Base-by-base conservation (phyloP, 257 asterid genomes). In the Dorcoceras hygrometricum region DNA sequence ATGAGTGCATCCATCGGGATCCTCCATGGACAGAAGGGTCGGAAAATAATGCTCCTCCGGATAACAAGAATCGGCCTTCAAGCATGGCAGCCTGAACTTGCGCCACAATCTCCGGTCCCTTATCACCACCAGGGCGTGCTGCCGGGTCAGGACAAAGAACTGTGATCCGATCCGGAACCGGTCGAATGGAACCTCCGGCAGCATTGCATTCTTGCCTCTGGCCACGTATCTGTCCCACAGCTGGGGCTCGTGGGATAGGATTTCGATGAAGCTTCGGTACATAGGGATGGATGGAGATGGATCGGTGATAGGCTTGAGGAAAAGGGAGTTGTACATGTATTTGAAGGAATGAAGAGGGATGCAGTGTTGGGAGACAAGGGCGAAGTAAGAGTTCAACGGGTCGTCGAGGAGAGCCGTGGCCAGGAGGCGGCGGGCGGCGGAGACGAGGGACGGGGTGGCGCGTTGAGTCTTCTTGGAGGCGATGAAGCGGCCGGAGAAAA, bases 41-140 rank as follows among this genome's bases (percentile, higher is more conserved):
- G 87, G 83, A 6, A 82, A 82, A 62, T 77, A 82, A 29, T 82
- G 87, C 50, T 80, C 87, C 28, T 82, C 87, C 29, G 87, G 82
- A 64, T 82, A 82, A 48, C 87, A 82, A 0, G 84, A 71, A 16
- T 82, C 63, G 6, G 63, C 36, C n/a, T 74, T 59, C 57, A 73
- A 48, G 67, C 87, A 82, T 9, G 87, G 82, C 19, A 79, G 59
- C 18, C 76, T 57, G 19, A 82, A 82, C 64, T 82, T 82, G 65
- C 84, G 70, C 87, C 87, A 82, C 14, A 82, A 28, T 68, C 14
- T 68, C 65, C 80, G 53, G 19, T 82, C 87, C 22, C 32, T 71
- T 0, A 80, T 67, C 12, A 82, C 83, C n/a, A 79, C 19, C 68
- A 66, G 25, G 0, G 87, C 72, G 28, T 82, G 85, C 2, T 53